Evolutionary conservation across 768 basidiomycete genomes (phyloP).

Genomic region (Lactarius akahatsu): DNA sequence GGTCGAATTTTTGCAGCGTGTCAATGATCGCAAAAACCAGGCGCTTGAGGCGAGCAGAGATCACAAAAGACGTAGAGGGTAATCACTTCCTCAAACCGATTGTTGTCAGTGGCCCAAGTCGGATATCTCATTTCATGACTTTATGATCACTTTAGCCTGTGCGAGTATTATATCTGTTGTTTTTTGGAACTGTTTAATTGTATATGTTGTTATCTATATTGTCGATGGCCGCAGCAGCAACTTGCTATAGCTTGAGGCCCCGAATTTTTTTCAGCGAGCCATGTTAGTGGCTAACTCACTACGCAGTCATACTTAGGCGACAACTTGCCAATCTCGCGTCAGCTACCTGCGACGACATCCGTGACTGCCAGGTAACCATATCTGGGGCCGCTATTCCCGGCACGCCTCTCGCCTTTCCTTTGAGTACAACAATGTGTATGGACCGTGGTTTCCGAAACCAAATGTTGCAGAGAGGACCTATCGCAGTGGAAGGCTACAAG

Average conservation of each 20-base stretch:
- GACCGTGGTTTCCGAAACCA: neutral
- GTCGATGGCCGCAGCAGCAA: neutral
- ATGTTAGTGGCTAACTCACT: neutral
- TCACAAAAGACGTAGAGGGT: conserved; percentile 46
- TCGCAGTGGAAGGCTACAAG: neutral
- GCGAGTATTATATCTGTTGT: no score
- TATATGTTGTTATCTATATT: neutral
- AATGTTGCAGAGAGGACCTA: neutral
- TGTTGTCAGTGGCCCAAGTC: neutral
- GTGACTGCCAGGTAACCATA: neutral
- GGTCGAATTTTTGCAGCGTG: conserved; percentile 77
- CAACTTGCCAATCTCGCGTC: neutral
- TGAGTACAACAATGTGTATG: neutral
- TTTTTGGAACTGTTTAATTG: neutral
- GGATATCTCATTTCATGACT: neutral
- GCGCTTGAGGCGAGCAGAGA: conserved; percentile 55
- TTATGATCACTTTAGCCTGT: no score
- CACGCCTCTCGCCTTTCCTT: neutral
- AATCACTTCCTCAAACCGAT: neutral
- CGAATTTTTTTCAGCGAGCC: neutral
- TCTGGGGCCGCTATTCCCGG: neutral
- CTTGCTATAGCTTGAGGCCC: neutral
- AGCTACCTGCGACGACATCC: neutral
- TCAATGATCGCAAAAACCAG: conserved; percentile 69
- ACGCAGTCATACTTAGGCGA: neutral